These are phyloP conservation scores for Globisporangium camurandrum DNA, from an alignment of 352 stramenopile genomes.

Conservation along the genomic window DNA sequence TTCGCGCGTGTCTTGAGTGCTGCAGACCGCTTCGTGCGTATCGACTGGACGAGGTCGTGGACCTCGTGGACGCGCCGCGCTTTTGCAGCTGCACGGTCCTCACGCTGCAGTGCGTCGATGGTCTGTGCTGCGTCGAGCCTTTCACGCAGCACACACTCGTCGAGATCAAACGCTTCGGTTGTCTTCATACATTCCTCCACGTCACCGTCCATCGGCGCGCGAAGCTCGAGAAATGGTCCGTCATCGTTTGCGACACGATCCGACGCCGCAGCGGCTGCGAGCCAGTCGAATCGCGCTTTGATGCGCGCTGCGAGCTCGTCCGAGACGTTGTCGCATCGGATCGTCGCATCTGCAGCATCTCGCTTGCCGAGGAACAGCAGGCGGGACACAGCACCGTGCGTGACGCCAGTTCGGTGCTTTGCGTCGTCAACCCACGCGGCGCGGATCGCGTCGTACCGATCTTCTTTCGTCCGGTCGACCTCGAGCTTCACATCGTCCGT, in stretches of 20 bases:
- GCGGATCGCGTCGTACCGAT: conserved; percentile 41
- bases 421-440: conserved; percentile 41
- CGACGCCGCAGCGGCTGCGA: conserved; percentile 14
- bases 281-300: conserved; percentile 34
- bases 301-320: conserved; percentile 40
- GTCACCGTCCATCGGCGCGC: neutral
- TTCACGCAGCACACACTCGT: conserved; percentile 21
- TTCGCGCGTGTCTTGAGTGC: conserved; percentile 26
- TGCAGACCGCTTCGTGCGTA: conserved; percentile 25
- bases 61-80: conserved; percentile 25
- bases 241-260: neutral
- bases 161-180: conserved; percentile 19
- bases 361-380: conserved; percentile 37
- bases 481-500: conserved; percentile 53
- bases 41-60: conserved; percentile 21
- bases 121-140: conserved; percentile 19
- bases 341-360: conserved; percentile 28
- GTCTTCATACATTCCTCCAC: conserved; percentile 8
- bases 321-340: conserved; percentile 29
- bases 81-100: conserved; percentile 21
- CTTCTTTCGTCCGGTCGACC: conserved; percentile 45
- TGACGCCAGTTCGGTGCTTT: conserved; percentile 31
- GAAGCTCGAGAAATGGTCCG: conserved; percentile 3
- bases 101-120: conserved; percentile 20
- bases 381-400: conserved; percentile 41